phyloP scores from a whole-genome alignment of 78 protist species.

The Protostelium mycophagum region DNA sequence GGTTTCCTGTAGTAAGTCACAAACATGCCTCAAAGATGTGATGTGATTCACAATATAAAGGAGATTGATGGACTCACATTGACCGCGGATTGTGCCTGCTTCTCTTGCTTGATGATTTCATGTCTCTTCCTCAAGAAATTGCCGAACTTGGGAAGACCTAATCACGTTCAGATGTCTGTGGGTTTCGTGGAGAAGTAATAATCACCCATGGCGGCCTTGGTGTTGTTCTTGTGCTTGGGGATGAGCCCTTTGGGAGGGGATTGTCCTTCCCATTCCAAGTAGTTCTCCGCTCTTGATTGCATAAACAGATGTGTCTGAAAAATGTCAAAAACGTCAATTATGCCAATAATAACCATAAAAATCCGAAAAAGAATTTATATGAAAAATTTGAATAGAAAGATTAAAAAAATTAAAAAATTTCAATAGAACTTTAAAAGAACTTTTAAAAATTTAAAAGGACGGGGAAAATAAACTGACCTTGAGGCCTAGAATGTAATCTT shows the following conservation, averaged over 20 bases:
- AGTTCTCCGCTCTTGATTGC: conserved; percentile 77
- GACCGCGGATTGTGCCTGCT: not conserved
- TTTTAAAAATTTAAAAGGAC: too few species aligned
- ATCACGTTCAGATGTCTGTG: not conserved
- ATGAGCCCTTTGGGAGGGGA: conserved; percentile 56
- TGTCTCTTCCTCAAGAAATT: conserved; percentile 29
- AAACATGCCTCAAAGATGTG: too few species aligned
- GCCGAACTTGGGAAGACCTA: conserved; percentile 49
- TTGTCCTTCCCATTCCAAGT: conserved; percentile 81
- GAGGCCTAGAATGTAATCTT: conserved; percentile 90
- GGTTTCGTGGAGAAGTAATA: not conserved
- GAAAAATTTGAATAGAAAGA: too few species aligned
- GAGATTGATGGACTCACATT: not conserved
- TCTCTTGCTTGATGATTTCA: conserved; percentile 10
- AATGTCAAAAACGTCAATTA: not conserved
- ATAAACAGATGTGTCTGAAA: conserved; percentile 69
- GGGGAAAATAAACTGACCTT: conserved; percentile 50
- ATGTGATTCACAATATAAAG: too few species aligned
- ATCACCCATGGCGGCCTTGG: conserved; percentile 5
- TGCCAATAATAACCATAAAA: not conserved
- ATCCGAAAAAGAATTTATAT: too few species aligned
- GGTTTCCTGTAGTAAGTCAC: too few species aligned
- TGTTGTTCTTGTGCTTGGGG: conserved; percentile 20
- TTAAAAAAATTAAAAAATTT: too few species aligned
- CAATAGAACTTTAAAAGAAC: too few species aligned